phyloP scores from a whole-genome alignment of 2,329 filamentous ascomycete species.

The Aspergillus tanneri region DNA sequence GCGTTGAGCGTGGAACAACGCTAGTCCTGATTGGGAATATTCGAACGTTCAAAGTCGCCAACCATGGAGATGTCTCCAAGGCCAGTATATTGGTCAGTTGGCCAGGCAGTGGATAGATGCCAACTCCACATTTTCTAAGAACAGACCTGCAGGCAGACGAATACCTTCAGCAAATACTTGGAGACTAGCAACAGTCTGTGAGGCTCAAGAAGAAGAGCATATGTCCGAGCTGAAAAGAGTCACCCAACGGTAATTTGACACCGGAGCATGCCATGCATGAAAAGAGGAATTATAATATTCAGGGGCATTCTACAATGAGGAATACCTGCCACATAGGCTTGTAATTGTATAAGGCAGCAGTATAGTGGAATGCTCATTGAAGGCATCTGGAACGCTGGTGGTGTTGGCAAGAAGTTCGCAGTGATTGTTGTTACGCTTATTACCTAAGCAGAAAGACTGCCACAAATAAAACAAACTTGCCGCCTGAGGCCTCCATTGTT shows the following conservation, averaged over 20 bases:
- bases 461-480: background rate
- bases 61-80: constrained; percentile 14
- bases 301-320: background rate
- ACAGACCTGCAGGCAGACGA: background rate
- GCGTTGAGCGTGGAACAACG: constrained; percentile 26
- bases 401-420: constrained; percentile 15
- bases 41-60: constrained; percentile 19
- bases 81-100: background rate
- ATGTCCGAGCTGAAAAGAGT: constrained; percentile 11
- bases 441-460: constrained; percentile 21
- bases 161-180: background rate
- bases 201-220: background rate
- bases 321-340: background rate
- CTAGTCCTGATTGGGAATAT: constrained; percentile 40
- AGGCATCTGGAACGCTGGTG: constrained; percentile 8
- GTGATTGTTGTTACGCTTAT: constrained; percentile 18
- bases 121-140: background rate
- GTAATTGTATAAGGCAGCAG: background rate
- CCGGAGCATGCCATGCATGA: background rate
- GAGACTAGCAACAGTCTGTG: background rate
- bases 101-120: background rate
- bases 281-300: background rate
- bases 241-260: constrained; percentile 6
- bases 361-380: constrained; percentile 13
- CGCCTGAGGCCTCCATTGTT: constrained; percentile 15